These are phyloP conservation scores for Lophium mytilinum DNA, from an alignment of 495 filamentous ascomycete genomes.

Conservation along the genomic window DNA sequence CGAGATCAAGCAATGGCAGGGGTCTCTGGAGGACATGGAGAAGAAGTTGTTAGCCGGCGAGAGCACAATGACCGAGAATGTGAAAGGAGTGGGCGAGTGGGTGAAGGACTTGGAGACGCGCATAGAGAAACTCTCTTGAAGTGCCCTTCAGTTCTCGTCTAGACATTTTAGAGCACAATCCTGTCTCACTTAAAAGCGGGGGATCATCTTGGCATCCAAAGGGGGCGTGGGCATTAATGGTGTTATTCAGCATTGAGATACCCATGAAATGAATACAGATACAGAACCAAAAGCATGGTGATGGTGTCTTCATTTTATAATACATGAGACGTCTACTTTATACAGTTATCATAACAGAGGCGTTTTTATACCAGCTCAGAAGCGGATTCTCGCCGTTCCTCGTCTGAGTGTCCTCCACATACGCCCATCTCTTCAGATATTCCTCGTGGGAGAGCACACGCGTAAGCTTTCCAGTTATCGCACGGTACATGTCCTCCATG, in stretches of 20 bases:
- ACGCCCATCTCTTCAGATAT: conserved; percentile 81
- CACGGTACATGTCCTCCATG: conserved; percentile 81
- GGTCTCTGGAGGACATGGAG: conserved; percentile 74
- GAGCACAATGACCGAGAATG: conserved; percentile 63
- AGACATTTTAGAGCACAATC: no score
- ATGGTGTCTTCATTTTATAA: background rate
- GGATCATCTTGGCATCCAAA: no score
- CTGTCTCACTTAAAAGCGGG: no score
- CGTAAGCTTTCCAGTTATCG: conserved; percentile 84
- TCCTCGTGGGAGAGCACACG: conserved; percentile 79
- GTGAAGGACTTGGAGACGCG: conserved; percentile 78
- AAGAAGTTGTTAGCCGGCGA: conserved; percentile 59
- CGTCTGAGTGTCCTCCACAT: conserved; percentile 81
- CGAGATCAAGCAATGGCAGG: conserved; percentile 81
- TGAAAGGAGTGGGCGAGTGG: conserved; percentile 76
- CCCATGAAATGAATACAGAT: no score
- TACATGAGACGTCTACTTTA: conserved; percentile 29
- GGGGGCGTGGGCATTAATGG: no score
- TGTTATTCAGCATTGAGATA: no score
- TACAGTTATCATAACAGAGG: conserved; percentile 78
- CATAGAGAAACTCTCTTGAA: conserved; percentile 41
- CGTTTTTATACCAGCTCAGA: conserved; percentile 89
- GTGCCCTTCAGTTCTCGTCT: background rate
- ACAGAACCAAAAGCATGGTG: no score
- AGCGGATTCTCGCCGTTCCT: conserved; percentile 87